These are phyloP conservation scores for Pogostemon cablin DNA, from an alignment of 257 asterid species.

Conservation along the genomic window DNA sequence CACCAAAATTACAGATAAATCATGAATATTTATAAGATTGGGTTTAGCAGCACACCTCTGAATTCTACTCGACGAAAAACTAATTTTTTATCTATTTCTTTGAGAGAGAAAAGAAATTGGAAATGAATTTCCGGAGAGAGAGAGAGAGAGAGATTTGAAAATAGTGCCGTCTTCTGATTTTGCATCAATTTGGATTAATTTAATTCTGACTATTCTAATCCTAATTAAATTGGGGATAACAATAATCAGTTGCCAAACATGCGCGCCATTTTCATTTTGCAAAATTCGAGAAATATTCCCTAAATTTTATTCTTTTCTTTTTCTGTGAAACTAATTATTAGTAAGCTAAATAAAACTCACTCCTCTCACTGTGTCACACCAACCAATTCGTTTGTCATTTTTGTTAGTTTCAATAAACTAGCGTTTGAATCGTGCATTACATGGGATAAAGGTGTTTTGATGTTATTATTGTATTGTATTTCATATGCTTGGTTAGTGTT, in stretches of 20 bases:
- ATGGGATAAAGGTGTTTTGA: too few species aligned
- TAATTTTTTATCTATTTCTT: conserved; percentile 9
- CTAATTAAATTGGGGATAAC: not conserved
- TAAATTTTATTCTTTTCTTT: conserved; percentile 13
- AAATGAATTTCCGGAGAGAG: not conserved
- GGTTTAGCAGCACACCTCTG: conserved; percentile 36
- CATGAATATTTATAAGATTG: conserved; percentile 23
- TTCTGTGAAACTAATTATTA: not conserved
- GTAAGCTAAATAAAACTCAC: not conserved
- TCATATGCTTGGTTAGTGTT: too few species aligned
- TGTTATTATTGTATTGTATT: too few species aligned
- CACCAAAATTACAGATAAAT: conserved; percentile 26
- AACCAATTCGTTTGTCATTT: too few species aligned
- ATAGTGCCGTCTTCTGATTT: conserved; percentile 23
- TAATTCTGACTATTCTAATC: conserved; percentile 9
- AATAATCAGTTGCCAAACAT: conserved; percentile 35
- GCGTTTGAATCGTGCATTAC: too few species aligned
- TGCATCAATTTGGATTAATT: conserved; percentile 22
- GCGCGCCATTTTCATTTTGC: conserved; percentile 42
- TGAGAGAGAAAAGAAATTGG: conserved; percentile 24
- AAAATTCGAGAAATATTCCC: conserved; percentile 46
- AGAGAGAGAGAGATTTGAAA: conserved; percentile 31
- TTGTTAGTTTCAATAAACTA: too few species aligned
- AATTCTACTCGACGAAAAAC: conserved; percentile 26
- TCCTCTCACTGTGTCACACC: too few species aligned